A percentile compares a stretch with the other conserved stretches of the same genome.
These are phyloP conservation scores for Suillus subluteus DNA, from an alignment of 768 basidiomycete species.

Conservation along the genomic window DNA sequence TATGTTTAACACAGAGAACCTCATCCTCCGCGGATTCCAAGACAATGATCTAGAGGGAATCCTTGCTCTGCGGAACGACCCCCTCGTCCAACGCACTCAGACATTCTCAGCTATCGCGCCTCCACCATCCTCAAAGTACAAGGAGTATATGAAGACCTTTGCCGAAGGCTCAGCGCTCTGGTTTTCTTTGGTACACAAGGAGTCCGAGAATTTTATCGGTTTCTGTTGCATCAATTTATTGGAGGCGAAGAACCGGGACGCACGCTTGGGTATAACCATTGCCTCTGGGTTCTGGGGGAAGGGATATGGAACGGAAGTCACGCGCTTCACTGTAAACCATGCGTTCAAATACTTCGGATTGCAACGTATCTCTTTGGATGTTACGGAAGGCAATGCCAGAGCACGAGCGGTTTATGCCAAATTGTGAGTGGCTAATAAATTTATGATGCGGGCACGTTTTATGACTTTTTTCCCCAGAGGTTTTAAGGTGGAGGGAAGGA, in stretches of 20 bases:
- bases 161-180: slow-evolving; percentile 20
- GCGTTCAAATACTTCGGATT: slow-evolving; percentile 39
- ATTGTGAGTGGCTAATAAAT: slow-evolving; percentile 31
- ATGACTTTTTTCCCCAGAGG: slow-evolving; percentile 23
- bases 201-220: slow-evolving; percentile 25
- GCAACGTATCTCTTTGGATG: slow-evolving; percentile 40
- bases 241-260: slow-evolving; percentile 31
- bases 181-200: slow-evolving; percentile 22
- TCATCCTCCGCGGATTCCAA: slow-evolving; percentile 27
- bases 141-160: not conserved
- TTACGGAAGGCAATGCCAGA: slow-evolving; percentile 37
- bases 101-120: not conserved
- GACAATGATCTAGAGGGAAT: slow-evolving; percentile 24
- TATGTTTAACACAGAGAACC: slow-evolving; percentile 33
- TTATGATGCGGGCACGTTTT: not conserved
- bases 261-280: slow-evolving; percentile 28
- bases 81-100: slow-evolving; percentile 18
- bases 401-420: slow-evolving; percentile 38
- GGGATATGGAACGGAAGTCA: slow-evolving; percentile 40
- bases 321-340: slow-evolving; percentile 38
- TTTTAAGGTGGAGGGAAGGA: slow-evolving; percentile 35
- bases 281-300: slow-evolving; percentile 31
- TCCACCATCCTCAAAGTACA: not conserved
- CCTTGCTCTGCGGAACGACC: slow-evolving; percentile 29
- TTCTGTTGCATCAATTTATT: slow-evolving; percentile 22